phyloP scores from a whole-genome alignment of 768 basidiomycete species.

The Nidularia pulvinata region DNA sequence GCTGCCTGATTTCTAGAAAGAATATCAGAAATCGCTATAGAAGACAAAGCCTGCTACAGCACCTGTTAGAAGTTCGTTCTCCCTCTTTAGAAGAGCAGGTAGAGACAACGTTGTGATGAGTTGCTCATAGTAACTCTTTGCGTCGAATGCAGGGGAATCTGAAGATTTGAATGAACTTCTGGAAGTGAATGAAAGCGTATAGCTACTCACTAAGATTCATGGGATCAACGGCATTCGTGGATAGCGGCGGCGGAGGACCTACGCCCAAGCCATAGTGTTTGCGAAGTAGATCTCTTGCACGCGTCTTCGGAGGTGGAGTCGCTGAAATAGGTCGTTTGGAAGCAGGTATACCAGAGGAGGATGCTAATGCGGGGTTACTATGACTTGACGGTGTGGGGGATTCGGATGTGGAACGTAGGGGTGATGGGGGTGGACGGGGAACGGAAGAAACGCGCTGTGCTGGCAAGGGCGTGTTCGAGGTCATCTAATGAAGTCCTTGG shows the following conservation, averaged over 20 bases:
- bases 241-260: conserved; percentile 64
- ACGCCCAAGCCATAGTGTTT: conserved; percentile 88
- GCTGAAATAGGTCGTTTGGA: conserved; percentile 10
- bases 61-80: conserved; percentile 84
- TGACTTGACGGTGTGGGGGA: conserved; percentile 15
- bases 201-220: conserved; percentile 71
- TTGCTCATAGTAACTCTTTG: conserved; percentile 84
- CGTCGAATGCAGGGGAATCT: conserved; percentile 86
- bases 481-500: no score
- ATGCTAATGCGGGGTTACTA: not conserved
- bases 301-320: conserved; percentile 39
- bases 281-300: conserved; percentile 76
- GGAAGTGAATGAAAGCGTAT: no score
- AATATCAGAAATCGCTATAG: not conserved
- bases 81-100: conserved; percentile 69
- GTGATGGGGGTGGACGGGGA: conserved; percentile 38
- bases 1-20: conserved; percentile 74
- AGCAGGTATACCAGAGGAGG: no score
- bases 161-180: not conserved
- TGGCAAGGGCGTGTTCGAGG: no score
- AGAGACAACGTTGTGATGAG: conserved; percentile 82
- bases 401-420: conserved; percentile 39
- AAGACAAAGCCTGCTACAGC: not conserved
- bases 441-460: conserved; percentile 19
- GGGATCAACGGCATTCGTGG: conserved; percentile 62